These are phyloP conservation scores for Coemansia javaensis DNA, from an alignment of 192 early-diverging fungal genomes.

Conservation along the genomic window DNA sequence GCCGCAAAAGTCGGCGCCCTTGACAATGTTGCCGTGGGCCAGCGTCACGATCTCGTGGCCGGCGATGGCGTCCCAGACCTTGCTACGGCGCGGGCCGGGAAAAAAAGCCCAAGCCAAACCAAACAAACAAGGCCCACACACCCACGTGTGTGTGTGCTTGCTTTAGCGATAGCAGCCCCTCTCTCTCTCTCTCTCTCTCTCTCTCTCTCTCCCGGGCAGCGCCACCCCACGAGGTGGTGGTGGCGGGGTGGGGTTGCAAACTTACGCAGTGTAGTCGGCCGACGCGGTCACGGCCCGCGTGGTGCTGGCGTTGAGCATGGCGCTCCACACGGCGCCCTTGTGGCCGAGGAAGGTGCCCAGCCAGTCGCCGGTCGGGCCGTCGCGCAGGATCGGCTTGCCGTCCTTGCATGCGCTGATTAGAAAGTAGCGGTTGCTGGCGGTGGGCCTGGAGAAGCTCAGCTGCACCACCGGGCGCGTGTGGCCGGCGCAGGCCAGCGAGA, in stretches of 20 bases:
- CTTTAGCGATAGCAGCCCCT: too few relatives aligned
- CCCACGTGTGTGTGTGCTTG: too few relatives aligned
- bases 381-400: conserved; percentile 79
- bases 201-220: too few relatives aligned
- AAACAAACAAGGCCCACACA: too few relatives aligned
- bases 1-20: conserved; percentile 72
- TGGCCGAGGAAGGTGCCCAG: conserved; percentile 87
- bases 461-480: conserved; percentile 89
- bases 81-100: conserved; percentile 31
- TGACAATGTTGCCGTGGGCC: conserved; percentile 76
- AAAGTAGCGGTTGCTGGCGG: conserved; percentile 66
- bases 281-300: conserved; percentile 85
- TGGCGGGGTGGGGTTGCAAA: neutral
- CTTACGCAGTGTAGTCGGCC: conserved; percentile 84
- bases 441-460: conserved; percentile 73
- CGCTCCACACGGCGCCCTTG: conserved; percentile 90
- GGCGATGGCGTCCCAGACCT: conserved; percentile 82
- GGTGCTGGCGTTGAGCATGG: conserved; percentile 70
- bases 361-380: conserved; percentile 89
- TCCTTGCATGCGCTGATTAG: conserved; percentile 89
- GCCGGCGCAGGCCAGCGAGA: conserved; percentile 83
- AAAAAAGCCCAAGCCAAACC: conserved; percentile 2
- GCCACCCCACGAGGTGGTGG: neutral
- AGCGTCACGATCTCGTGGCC: conserved; percentile 69
- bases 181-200: too few relatives aligned